phyloP scores from a whole-genome alignment of 768 basidiomycete genomes.

The Lyophyllum shimeji region DNA sequence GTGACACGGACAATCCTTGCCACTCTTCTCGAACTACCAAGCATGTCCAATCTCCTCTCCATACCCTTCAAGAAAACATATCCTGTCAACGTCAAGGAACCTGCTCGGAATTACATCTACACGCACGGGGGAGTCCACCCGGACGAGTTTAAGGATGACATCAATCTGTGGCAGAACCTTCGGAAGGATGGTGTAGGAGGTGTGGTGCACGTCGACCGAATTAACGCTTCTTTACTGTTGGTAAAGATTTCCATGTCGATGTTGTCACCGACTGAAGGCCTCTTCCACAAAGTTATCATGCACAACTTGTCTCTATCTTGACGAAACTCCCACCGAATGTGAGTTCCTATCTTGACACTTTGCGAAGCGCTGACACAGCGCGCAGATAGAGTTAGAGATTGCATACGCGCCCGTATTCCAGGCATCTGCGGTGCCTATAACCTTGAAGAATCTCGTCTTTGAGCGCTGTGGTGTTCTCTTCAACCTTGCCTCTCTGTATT shows the following conservation, averaged over 20 bases:
- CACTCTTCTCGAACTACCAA: not conserved
- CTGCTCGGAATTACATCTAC: constrained; percentile 67
- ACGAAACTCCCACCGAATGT: constrained; percentile 86
- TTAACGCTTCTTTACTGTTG: constrained; percentile 57
- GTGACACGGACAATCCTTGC: not conserved
- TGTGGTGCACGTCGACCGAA: constrained; percentile 54
- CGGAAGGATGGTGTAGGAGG: constrained; percentile 55
- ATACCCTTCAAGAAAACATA: constrained; percentile 77
- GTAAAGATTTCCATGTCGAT: constrained; percentile 23
- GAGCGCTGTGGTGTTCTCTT: constrained; percentile 80
- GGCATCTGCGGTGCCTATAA: constrained; percentile 52
- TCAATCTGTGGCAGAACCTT: constrained; percentile 66
- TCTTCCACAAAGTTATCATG: constrained; percentile 70
- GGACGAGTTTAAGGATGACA: constrained; percentile 80
- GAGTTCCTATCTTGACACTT: constrained; percentile 15
- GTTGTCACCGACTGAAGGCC: constrained; percentile 6
- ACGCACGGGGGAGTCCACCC: constrained; percentile 72
- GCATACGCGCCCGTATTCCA: constrained; percentile 76
- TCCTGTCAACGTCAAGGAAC: constrained; percentile 48
- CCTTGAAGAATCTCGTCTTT: constrained; percentile 73
- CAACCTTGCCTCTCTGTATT: constrained; percentile 87
- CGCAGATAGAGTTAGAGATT: constrained; percentile 68
- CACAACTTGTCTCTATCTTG: constrained; percentile 80
- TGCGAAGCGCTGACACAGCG: not conserved
- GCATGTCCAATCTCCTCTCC: constrained; percentile 76